Evolutionary conservation across 2,329 filamentous ascomycete species (phyloP).

Genomic region (Penicillium sp.): DNA sequence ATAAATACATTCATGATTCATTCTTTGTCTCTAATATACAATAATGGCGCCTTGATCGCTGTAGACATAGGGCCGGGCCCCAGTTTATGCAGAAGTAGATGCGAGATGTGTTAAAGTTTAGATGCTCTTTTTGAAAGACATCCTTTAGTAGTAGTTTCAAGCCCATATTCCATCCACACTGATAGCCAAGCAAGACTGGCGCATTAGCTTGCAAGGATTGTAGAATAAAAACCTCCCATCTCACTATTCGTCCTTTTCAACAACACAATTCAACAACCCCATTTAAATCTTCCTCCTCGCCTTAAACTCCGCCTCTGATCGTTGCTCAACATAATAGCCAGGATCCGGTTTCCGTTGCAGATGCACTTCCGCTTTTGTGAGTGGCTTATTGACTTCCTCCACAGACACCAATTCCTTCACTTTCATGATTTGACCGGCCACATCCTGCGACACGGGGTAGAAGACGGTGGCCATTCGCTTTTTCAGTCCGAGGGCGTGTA

Average conservation of each 20-base stretch:
- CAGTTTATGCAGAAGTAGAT: not conserved
- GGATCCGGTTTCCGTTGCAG: constrained; percentile 68
- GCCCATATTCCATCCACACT: not conserved
- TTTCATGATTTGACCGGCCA: constrained; percentile 86
- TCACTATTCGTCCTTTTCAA: not conserved
- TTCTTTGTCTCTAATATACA: constrained; percentile 16
- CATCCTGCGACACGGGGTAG: constrained; percentile 74
- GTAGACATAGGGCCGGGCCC: not conserved
- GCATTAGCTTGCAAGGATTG: not conserved
- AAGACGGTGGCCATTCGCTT: constrained; percentile 85
- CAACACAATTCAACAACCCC: not conserved
- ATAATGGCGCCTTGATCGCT: not conserved
- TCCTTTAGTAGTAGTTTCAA: not conserved
- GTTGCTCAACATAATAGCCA: constrained; percentile 72
- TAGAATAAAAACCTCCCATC: not conserved
- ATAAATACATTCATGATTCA: constrained; percentile 12
- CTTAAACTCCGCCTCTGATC: constrained; percentile 15
- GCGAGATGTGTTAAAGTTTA: not conserved
- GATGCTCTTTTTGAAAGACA: not conserved
- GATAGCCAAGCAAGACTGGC: not conserved
- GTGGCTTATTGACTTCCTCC: constrained; percentile 13
- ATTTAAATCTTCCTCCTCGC: constrained; percentile 16
- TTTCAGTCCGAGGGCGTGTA: constrained; percentile 78
- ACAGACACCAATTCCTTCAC: constrained; percentile 78
- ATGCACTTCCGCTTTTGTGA: constrained; percentile 64